Percentiles rank a stretch among this genome's conserved stretches.
Evolutionary conservation across 2,329 filamentous ascomycete genomes (phyloP).

Genomic region (Clarireedia monteithiana): DNA sequence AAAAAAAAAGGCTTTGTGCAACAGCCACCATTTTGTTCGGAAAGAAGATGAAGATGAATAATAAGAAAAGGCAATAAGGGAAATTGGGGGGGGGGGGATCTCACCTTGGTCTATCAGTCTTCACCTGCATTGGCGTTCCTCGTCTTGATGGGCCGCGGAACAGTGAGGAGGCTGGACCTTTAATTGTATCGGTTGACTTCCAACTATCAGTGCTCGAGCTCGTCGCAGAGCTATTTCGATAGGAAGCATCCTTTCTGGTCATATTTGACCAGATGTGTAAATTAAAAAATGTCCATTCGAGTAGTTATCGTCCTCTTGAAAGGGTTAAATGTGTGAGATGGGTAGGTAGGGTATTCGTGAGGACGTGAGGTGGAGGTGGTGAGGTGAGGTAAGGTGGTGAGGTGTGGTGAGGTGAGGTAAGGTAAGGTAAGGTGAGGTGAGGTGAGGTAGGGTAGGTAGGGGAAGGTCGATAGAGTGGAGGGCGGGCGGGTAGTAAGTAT

Average conservation of each 20-base stretch:
- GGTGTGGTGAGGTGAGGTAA: neutral
- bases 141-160: conserved; percentile 25
- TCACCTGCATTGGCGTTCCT: conserved; percentile 40
- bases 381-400: neutral
- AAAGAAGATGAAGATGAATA: conserved; percentile 5
- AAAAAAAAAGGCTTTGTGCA: neutral
- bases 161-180: conserved; percentile 29
- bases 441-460: neutral
- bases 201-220: conserved; percentile 60
- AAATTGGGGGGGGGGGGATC: conserved; percentile 1
- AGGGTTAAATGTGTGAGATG: neutral
- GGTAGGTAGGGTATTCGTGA: neutral
- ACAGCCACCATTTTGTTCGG: neutral
- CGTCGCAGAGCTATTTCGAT: conserved; percentile 55
- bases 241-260: conserved; percentile 57
- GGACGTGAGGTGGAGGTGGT: neutral
- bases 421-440: neutral
- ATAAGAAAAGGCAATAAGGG: conserved; percentile 5
- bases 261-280: conserved; percentile 37
- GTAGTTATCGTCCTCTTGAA: neutral
- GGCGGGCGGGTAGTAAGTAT: too few relatives aligned
- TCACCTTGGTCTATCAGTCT: conserved; percentile 42
- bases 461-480: too few relatives aligned
- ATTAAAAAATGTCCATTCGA: conserved; percentile 25
- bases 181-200: conserved; percentile 58